Percentiles rank a stretch among this genome's conserved stretches.
Conservation (phyloP, 179 eudicot genomes). For the Nepenthes alata region DNA sequence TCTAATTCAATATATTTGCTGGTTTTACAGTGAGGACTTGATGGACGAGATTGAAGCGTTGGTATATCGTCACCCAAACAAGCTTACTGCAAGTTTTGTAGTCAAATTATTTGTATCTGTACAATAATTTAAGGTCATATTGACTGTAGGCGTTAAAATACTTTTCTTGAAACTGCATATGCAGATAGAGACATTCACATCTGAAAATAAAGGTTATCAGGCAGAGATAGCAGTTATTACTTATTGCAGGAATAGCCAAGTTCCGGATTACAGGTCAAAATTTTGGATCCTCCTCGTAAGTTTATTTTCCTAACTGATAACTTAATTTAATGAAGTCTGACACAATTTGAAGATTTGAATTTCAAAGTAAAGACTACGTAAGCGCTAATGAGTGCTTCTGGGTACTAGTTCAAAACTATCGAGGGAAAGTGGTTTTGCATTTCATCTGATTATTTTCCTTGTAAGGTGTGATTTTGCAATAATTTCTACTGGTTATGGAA, state of each 20-base stretch:
- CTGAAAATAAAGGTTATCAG: slow-evolving; percentile 61
- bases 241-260: slow-evolving; percentile 51
- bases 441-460: too few species aligned
- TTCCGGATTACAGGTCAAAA: slow-evolving; percentile 49
- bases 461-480: too few species aligned
- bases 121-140: too few species aligned
- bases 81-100: slow-evolving; percentile 42
- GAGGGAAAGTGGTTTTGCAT: too few species aligned
- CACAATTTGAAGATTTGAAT: too few species aligned
- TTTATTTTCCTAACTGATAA: neutral
- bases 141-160: neutral
- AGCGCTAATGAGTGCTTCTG: too few species aligned
- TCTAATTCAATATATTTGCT: neutral
- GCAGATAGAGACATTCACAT: slow-evolving; percentile 66
- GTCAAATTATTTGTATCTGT: neutral
- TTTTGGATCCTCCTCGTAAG: slow-evolving; percentile 88
- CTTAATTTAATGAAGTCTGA: too few species aligned
- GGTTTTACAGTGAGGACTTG: slow-evolving; percentile 46
- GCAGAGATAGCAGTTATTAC: slow-evolving; percentile 69
- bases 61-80: slow-evolving; percentile 80
- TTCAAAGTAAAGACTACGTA: too few species aligned
- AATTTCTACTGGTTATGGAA: too few species aligned
- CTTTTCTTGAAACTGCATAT: neutral
- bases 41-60: slow-evolving; percentile 63
- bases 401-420: too few species aligned